Conservation (phyloP, 345 rosid species). For the Sonneratia caseolaris region DNA sequence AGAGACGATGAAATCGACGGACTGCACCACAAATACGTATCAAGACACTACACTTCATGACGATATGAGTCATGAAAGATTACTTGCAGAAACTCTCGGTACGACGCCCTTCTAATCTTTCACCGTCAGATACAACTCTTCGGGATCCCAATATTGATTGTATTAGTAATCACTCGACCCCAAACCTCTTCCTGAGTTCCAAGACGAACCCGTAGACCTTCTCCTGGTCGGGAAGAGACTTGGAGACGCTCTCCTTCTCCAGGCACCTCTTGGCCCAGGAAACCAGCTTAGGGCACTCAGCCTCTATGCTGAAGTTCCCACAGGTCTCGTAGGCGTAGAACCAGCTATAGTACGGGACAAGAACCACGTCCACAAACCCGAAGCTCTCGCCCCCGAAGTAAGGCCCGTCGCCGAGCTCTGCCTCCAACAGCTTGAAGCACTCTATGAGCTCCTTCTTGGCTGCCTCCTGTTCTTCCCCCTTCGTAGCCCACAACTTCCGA, state of each 20-base stretch:
- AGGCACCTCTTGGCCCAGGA: conserved; percentile 16
- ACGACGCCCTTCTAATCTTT: too few species aligned
- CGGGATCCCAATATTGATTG: background rate
- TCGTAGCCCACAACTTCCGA: conserved; percentile 9
- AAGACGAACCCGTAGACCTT: conserved; percentile 5
- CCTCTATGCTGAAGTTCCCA: conserved; percentile 15
- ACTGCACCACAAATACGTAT: too few species aligned
- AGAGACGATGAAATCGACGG: too few species aligned
- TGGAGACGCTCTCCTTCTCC: conserved; percentile 10
- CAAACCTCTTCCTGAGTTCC: conserved; percentile 6
- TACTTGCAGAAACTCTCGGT: too few species aligned
- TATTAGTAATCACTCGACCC: conserved; percentile 1
- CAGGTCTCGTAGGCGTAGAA: conserved; percentile 11
- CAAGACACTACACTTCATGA: too few species aligned
- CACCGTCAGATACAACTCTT: too few species aligned
- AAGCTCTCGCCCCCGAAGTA: conserved; percentile 18
- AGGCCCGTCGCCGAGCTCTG: conserved; percentile 19
- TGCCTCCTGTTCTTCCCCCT: conserved; percentile 17
- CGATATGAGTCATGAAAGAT: too few species aligned
- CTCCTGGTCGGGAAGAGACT: conserved; percentile 1
- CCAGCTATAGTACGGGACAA: conserved; percentile 18
- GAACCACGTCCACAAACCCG: conserved; percentile 15
- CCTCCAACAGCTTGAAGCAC: conserved; percentile 15
- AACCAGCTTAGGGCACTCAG: conserved; percentile 15
- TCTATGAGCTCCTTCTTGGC: conserved; percentile 17